Conservation (phyloP, 2,329 filamentous ascomycete genomes). For the Penicillium sp. region DNA sequence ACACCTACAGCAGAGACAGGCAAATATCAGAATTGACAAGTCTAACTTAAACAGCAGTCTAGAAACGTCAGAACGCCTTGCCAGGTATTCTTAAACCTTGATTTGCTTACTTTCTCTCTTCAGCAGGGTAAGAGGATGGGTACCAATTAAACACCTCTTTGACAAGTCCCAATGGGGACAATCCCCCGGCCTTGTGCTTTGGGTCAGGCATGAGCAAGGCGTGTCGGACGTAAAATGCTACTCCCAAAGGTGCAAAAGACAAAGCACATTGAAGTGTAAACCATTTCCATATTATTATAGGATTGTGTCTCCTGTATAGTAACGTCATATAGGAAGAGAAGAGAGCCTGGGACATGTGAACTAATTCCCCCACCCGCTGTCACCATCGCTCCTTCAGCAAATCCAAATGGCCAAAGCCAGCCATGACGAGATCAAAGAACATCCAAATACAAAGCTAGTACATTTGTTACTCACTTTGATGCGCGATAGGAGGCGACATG, state of each 20-base stretch:
- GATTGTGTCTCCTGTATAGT: background rate
- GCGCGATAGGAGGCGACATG: constrained; percentile 12
- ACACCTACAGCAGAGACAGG: constrained; percentile 32
- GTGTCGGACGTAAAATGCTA: background rate
- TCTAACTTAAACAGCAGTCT: constrained; percentile 34
- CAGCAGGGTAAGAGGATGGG: constrained; percentile 27
- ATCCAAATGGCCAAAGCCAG: background rate
- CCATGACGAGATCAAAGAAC: background rate
- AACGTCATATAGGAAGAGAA: background rate
- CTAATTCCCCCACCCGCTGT: constrained; percentile 17
- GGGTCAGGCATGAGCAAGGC: constrained; percentile 16
- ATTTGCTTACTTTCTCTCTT: constrained; percentile 30
- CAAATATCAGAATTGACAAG: constrained; percentile 31
- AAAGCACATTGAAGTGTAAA: too few relatives aligned
- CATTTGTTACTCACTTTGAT: background rate
- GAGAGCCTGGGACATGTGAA: background rate
- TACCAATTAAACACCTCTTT: constrained; percentile 38
- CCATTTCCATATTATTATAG: background rate
- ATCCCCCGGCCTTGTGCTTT: constrained; percentile 3
- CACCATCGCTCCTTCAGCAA: constrained; percentile 13
- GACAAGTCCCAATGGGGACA: constrained; percentile 18
- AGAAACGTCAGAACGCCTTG: background rate
- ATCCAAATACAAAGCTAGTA: background rate
- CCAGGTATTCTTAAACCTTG: background rate
- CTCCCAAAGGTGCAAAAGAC: background rate